Evolutionary conservation across 2,329 filamentous ascomycete species (phyloP), one percentile per base, ranked within the genome.

Genomic region (Setomelanomma holmii): DNA sequence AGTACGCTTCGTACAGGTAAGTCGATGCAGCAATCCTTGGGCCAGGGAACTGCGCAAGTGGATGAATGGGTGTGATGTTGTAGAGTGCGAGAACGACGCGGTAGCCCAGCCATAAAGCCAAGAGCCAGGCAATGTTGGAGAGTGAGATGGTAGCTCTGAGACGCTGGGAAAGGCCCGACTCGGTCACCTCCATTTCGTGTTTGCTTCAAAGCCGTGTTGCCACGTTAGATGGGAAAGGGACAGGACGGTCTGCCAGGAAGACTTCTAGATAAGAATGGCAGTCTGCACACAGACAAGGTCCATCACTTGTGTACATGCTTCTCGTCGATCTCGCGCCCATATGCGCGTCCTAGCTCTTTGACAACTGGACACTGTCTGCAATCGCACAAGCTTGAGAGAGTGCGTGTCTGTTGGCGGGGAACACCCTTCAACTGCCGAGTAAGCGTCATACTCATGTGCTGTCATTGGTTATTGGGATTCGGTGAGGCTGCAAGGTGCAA

Each of bases 1-100:
- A 64, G 54, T 69, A 70, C 6, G 64, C 63, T 46, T 70, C 67
- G 42, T 70, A 70, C 12, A 61, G 55, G 35, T 63, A 66, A 5
- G 62, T 63, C 19, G 53, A 57, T 21, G 67, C 66, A 2, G 67
- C 67, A n/a, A 70, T 57, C 45, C 68, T 68, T 4, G 67, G 66
- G 3, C 67, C 67, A 35, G 67, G 67, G 35, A 70, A 68, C 3
- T 45, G 53, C 14, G 66, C 48, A 8, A 70, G 52, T 10, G 63
- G 62, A 24, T 66, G 63, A 24, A 64, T 52, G 2, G 64, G 62
- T 23, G 64, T 65, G 45, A 67, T 56, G 33, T 67, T 67, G 53
- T 67, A 67, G 4, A 63, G 23, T 11, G 60, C 58, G 38, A 61
- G 55, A 4, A 54, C 51, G 11, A 63, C 43, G 3, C 55, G 53